These are phyloP conservation scores for Dendrocalamus latiflorus DNA, from an alignment of 202 grass and related monocot species.

Conservation along the genomic window DNA sequence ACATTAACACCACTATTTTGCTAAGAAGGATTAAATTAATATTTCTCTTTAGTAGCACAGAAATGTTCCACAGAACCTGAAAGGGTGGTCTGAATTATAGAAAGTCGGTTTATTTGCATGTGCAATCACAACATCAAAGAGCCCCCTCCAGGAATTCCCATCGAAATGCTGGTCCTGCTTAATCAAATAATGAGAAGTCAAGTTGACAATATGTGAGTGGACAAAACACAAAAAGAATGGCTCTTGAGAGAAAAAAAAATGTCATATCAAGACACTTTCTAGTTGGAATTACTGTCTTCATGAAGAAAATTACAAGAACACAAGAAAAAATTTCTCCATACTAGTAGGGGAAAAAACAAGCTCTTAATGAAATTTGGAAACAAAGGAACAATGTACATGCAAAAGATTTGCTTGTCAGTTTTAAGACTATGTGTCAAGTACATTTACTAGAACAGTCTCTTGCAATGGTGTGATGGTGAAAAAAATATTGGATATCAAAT, in stretches of 20 bases:
- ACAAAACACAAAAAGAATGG: neutral
- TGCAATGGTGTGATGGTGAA: neutral
- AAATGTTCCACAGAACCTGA: conserved; percentile 52
- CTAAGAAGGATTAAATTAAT: neutral
- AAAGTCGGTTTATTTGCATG: conserved; percentile 92
- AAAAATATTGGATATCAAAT: neutral
- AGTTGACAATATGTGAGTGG: neutral
- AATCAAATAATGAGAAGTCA: conserved; percentile 29
- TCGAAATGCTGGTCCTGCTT: conserved; percentile 58
- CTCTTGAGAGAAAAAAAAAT: neutral
- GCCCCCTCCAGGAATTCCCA: conserved; percentile 89
- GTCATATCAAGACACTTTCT: neutral
- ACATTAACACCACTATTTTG: neutral
- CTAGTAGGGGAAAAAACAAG: neutral
- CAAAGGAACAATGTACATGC: neutral
- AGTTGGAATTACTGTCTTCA: neutral
- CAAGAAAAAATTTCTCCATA: neutral
- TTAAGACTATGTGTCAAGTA: neutral
- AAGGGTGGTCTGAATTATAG: conserved; percentile 92
- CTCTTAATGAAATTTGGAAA: neutral
- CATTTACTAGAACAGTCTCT: neutral
- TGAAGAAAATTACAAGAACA: neutral
- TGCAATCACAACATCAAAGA: conserved; percentile 98
- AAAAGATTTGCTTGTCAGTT: neutral
- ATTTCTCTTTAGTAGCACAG: neutral